These are phyloP conservation scores for Spongospora subterranea DNA, from an alignment of 208 protist genomes.

Conservation along the genomic window DNA sequence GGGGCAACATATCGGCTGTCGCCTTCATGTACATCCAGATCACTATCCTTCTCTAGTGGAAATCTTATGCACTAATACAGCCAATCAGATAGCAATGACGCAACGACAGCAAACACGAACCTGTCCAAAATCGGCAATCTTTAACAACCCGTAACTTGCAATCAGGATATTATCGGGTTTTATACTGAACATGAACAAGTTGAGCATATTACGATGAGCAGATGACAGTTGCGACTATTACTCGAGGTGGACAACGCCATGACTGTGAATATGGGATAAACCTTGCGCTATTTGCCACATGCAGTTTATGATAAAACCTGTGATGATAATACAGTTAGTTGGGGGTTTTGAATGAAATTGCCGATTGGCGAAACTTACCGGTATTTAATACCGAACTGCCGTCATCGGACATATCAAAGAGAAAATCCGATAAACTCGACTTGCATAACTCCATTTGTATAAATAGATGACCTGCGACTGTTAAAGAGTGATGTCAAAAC, in stretches of 20 bases:
- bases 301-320: neutral
- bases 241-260: neutral
- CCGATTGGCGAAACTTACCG: neutral
- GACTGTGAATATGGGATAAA: neutral
- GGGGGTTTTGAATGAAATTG: neutral
- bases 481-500: neutral
- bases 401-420: neutral
- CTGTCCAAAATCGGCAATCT: neutral
- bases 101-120: neutral
- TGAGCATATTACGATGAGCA: neutral
- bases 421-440: neutral
- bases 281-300: neutral
- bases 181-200: neutral
- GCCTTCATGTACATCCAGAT: conserved; percentile 14
- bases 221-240: neutral
- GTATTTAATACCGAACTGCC: neutral
- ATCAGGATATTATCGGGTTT: neutral
- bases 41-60: neutral
- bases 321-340: neutral
- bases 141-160: neutral
- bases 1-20: conserved; percentile 17
- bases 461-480: neutral
- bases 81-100: neutral
- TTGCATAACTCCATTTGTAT: neutral
- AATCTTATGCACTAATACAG: neutral